Conservation (phyloP, 495 filamentous ascomycete genomes). For the Penicillium manginii region DNA sequence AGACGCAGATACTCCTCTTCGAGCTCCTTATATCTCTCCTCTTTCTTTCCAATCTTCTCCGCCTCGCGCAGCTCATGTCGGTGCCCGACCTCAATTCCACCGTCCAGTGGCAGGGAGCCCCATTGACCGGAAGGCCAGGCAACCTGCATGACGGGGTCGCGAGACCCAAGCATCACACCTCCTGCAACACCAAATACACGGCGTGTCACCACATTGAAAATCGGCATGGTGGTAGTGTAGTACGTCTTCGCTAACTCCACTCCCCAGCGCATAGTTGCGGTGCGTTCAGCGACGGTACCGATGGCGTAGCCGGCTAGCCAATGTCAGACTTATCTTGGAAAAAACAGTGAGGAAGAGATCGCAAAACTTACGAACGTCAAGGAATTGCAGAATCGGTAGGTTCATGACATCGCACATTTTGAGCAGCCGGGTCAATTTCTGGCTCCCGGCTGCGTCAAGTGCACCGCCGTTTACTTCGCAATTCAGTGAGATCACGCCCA, state of each 20-base stretch:
- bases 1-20: conserved; percentile 60
- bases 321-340: conserved; percentile 5
- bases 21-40: conserved; percentile 55
- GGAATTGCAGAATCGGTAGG: conserved; percentile 62
- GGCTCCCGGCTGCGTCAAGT: conserved; percentile 60
- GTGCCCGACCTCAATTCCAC: conserved; percentile 66
- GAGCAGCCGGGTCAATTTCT: conserved; percentile 60
- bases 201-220: conserved; percentile 62
- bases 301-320: conserved; percentile 60
- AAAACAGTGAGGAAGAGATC: not conserved
- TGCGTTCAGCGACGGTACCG: conserved; percentile 62
- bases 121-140: conserved; percentile 66
- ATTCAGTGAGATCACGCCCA: conserved; percentile 60
- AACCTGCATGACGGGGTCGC: conserved; percentile 61
- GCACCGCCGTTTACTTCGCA: conserved; percentile 65
- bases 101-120: conserved; percentile 62
- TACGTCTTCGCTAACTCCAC: conserved; percentile 62
- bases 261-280: conserved; percentile 66
- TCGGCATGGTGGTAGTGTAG: conserved; percentile 60
- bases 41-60: conserved; percentile 51
- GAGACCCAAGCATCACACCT: conserved; percentile 62
- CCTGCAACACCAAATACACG: conserved; percentile 64
- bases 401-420: conserved; percentile 70
- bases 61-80: conserved; percentile 59
- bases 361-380: conserved; percentile 55